phyloP scores from a whole-genome alignment of 768 basidiomycete species.

The Tulasnella calospora region DNA sequence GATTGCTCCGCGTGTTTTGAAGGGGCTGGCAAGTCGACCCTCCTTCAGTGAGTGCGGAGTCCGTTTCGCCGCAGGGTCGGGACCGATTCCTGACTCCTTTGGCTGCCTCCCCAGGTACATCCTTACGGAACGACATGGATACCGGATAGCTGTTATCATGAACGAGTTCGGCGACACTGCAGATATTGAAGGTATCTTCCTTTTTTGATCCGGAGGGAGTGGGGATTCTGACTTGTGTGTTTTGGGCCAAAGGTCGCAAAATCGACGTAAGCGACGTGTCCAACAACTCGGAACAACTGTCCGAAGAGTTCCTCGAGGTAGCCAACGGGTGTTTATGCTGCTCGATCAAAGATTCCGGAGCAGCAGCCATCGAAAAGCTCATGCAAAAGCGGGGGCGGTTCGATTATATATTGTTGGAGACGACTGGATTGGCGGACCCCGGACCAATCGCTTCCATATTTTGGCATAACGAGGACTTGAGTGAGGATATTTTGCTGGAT shows the following conservation, averaged over 20 bases:
- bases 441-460: conserved; percentile 57
- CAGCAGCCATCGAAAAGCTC: conserved; percentile 88
- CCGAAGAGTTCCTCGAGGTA: conserved; percentile 85
- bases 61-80: background rate
- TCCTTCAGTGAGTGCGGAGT: conserved; percentile 63
- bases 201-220: background rate
- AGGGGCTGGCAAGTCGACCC: conserved; percentile 74
- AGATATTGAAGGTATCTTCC: conserved; percentile 77
- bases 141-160: conserved; percentile 96
- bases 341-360: conserved; percentile 89
- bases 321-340: conserved; percentile 98
- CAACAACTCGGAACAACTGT: conserved; percentile 56
- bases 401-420: conserved; percentile 93
- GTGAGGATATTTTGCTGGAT: conserved; percentile 47
- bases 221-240: background rate
- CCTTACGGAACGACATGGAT: conserved; percentile 87
- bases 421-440: conserved; percentile 94
- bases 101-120: conserved; percentile 50
- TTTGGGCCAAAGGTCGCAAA: conserved; percentile 57
- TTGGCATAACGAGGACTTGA: conserved; percentile 44
- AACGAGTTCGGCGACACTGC: conserved; percentile 97
- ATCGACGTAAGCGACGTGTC: conserved; percentile 66
- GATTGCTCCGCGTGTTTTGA: background rate
- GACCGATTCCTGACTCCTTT: conserved; percentile 4
- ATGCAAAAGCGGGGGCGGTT: conserved; percentile 83